Evolutionary conservation across 1,284 basidiomycete species (phyloP).

Genomic region (Apiotrichum montevideense): DNA sequence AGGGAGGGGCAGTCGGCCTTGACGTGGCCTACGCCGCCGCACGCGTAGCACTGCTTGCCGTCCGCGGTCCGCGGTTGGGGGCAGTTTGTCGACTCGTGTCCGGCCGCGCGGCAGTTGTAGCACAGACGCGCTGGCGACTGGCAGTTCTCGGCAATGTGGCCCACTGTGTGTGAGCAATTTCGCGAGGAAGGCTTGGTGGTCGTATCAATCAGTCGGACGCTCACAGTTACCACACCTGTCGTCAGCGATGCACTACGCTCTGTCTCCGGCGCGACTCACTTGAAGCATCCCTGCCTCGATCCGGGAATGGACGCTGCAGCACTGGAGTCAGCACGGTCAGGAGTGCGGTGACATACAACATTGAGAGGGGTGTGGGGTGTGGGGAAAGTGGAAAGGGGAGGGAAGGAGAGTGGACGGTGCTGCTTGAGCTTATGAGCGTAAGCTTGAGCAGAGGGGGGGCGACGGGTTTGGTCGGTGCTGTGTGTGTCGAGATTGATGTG

Average conservation of each 20-base stretch:
- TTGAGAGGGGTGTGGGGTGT: too few relatives aligned
- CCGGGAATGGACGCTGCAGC: conserved; percentile 38
- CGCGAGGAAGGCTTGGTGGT: too few relatives aligned
- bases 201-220: not conserved
- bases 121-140: conserved; percentile 77
- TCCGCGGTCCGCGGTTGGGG: conserved; percentile 69
- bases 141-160: conserved; percentile 85
- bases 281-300: conserved; percentile 45
- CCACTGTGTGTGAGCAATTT: conserved; percentile 50
- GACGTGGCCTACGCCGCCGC: conserved; percentile 59
- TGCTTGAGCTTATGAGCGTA: too few relatives aligned
- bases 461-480: too few relatives aligned
- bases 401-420: too few relatives aligned
- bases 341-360: conserved; percentile 5
- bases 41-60: conserved; percentile 73
- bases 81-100: conserved; percentile 82
- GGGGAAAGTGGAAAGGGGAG: too few relatives aligned
- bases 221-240: conserved; percentile 7
- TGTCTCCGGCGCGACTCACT: conserved; percentile 23
- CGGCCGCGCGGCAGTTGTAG: conserved; percentile 85
- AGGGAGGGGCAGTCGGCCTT: conserved; percentile 79
- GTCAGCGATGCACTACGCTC: not conserved
- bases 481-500: too few relatives aligned
- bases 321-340: conserved; percentile 11
- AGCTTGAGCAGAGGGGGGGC: too few relatives aligned